phyloP scores from a whole-genome alignment of 2,329 filamentous ascomycete species.

The Alternaria novae-zelandiae region DNA sequence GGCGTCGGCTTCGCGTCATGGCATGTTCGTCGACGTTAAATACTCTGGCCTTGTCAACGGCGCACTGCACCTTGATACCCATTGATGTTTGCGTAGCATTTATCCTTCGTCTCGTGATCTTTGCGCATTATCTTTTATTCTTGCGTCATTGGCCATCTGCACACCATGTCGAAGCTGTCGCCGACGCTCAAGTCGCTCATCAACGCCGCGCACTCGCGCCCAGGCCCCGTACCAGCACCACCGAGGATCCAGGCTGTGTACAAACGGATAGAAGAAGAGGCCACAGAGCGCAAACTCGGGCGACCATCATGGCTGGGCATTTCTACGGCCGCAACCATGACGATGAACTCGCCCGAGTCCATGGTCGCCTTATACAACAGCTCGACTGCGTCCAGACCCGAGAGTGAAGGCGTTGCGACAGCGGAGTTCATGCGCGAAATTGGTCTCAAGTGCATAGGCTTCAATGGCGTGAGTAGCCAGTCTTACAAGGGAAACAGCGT shows the following conservation, averaged over 20 bases:
- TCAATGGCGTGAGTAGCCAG: constrained; percentile 65
- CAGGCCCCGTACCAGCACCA: constrained; percentile 43
- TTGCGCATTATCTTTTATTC: too few relatives aligned
- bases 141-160: not conserved
- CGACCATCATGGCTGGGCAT: constrained; percentile 48
- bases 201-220: constrained; percentile 44
- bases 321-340: constrained; percentile 77
- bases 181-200: constrained; percentile 45
- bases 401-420: constrained; percentile 53
- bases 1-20: constrained; percentile 7
- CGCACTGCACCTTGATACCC: not conserved
- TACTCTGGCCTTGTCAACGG: not conserved
- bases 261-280: constrained; percentile 41
- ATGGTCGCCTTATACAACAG: constrained; percentile 67
- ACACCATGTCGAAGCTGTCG: constrained; percentile 46
- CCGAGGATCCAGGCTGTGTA: constrained; percentile 40
- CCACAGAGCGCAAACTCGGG: constrained; percentile 35
- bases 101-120: not conserved
- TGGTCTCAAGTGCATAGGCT: constrained; percentile 77
- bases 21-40: not conserved
- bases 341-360: constrained; percentile 83
- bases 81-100: not conserved
- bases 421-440: constrained; percentile 78
- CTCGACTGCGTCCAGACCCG: constrained; percentile 27
- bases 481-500: not conserved